Evolutionary conservation across 805 yeast genomes (phyloP).

Genomic region (Barnettozyma botsteinii): DNA sequence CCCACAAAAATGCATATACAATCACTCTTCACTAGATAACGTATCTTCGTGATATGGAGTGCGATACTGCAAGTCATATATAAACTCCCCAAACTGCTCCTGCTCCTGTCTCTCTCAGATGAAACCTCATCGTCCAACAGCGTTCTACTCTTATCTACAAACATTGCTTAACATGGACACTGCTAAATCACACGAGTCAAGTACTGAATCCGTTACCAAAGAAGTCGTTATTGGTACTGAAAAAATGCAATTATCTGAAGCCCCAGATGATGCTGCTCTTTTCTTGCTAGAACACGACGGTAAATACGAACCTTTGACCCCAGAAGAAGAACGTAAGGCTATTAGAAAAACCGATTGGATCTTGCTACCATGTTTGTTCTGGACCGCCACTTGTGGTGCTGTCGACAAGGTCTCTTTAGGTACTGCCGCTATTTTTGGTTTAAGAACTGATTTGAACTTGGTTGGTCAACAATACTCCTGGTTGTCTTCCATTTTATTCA

Average conservation of each 20-base stretch:
- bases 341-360: slow-evolving; percentile 35
- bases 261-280: slow-evolving; percentile 23
- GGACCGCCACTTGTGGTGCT: slow-evolving; percentile 32
- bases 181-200: slow-evolving; percentile 3
- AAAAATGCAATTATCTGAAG: background rate
- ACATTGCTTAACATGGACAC: slow-evolving; percentile 1
- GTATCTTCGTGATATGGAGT: background rate
- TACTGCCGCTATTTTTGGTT: slow-evolving; percentile 42
- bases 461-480: slow-evolving; percentile 36
- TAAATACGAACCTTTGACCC: slow-evolving; percentile 22
- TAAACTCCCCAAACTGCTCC: background rate
- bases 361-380: slow-evolving; percentile 33
- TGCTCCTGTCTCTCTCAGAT: too few relatives aligned
- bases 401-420: slow-evolving; percentile 40
- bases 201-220: background rate
- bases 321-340: slow-evolving; percentile 27
- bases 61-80: background rate
- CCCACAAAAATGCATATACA: background rate
- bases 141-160: background rate
- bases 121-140: too few relatives aligned
- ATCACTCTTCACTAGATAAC: background rate
- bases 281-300: slow-evolving; percentile 23
- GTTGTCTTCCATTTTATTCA: slow-evolving; percentile 36
- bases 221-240: slow-evolving; percentile 2
- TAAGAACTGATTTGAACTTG: slow-evolving; percentile 35